These are phyloP conservation scores for Eimeria necatrix DNA, from an alignment of 169 alveolate species.

Conservation along the genomic window DNA sequence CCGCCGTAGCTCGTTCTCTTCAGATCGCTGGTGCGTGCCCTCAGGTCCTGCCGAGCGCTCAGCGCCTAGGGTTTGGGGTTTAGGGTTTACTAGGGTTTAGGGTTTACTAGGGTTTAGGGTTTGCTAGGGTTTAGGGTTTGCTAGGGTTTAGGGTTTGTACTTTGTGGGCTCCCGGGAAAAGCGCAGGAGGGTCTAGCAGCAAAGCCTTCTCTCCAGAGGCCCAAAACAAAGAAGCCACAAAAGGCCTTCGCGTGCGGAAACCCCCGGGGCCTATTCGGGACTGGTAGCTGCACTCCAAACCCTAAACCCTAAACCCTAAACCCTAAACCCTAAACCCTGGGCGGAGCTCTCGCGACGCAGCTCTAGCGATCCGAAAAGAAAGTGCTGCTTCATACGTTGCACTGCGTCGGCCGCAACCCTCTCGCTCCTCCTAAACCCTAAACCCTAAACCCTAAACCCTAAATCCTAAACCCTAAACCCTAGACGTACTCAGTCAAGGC, in stretches of 20 bases:
- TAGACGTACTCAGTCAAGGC: constrained; percentile 75
- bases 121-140: neutral
- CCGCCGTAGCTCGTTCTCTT: neutral
- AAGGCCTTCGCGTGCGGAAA: constrained; percentile 81
- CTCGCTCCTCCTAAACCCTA: too few relatives aligned
- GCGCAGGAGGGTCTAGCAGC: constrained; percentile 80
- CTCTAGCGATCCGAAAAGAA: too few relatives aligned
- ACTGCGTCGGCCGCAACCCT: too few relatives aligned
- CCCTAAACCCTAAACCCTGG: too few relatives aligned
- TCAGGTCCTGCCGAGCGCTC: too few relatives aligned
- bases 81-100: too few relatives aligned
- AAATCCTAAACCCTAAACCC: neutral
- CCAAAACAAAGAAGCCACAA: constrained; percentile 68
- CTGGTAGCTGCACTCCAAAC: constrained; percentile 48
- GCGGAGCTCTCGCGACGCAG: too few relatives aligned
- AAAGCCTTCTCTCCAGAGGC: constrained; percentile 62
- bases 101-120: neutral
- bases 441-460: neutral
- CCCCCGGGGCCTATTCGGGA: constrained; percentile 83
- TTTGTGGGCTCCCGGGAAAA: constrained; percentile 79
- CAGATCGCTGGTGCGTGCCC: neutral
- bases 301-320: neutral
- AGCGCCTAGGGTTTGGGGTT: constrained; percentile 15
- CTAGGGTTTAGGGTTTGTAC: constrained; percentile 37
- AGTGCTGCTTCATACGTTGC: too few relatives aligned